phyloP scores from a whole-genome alignment of 148 eudicot genomes.

The Vaccinium vitisidaea region DNA sequence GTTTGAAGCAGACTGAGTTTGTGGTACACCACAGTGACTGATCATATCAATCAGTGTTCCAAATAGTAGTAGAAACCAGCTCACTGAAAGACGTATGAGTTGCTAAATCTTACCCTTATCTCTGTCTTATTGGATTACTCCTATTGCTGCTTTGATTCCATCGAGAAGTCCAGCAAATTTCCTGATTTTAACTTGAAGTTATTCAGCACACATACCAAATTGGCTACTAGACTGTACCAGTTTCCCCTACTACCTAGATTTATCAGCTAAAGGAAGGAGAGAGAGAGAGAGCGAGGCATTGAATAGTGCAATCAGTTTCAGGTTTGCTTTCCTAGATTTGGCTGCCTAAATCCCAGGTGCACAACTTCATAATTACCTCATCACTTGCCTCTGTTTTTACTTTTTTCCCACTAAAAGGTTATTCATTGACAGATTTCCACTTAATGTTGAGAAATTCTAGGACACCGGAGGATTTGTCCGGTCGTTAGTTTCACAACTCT shows the following conservation, averaged over 20 bases:
- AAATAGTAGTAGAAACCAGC: not conserved
- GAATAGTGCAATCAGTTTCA: slow-evolving; percentile 15
- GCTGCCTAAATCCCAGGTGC: not conserved
- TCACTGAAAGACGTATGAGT: slow-evolving; percentile 18
- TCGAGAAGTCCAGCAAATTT: not conserved
- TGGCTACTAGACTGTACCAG: not conserved
- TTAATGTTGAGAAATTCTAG: too few relatives aligned
- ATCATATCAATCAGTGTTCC: not conserved
- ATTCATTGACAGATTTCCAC: not conserved
- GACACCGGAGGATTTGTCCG: too few relatives aligned
- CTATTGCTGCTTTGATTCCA: not conserved
- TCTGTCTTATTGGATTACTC: not conserved
- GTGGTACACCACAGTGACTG: not conserved
- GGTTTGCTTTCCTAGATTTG: not conserved
- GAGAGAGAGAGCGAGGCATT: slow-evolving; percentile 9
- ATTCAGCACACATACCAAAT: slow-evolving; percentile 7
- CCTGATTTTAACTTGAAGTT: not conserved
- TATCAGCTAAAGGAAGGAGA: not conserved
- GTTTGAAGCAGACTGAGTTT: not conserved
- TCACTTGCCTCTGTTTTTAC: not conserved
- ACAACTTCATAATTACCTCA: not conserved
- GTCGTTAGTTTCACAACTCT: too few relatives aligned
- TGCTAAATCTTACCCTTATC: not conserved
- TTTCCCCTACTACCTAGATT: not conserved
- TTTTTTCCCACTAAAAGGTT: not conserved